Conservation (phyloP, 441 rosid species). For the Codiaeum variegatum region DNA sequence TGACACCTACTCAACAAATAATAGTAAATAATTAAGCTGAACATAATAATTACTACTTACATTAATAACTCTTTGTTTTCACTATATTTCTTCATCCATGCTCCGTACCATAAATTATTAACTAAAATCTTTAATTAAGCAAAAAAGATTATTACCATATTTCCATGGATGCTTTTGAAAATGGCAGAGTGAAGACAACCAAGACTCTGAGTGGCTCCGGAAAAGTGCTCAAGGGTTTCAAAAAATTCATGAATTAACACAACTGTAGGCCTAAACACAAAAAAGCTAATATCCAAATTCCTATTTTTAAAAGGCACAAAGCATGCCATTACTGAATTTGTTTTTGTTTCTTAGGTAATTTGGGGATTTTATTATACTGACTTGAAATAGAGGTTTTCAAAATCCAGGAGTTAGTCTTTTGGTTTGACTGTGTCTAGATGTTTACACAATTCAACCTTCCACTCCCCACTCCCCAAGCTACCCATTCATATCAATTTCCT, state of each 20-base stretch:
- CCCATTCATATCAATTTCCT: too few relatives aligned
- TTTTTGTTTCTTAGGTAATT: too few relatives aligned
- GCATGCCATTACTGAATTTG: conserved; percentile 31
- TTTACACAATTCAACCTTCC: neutral
- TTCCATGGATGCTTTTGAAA: conserved; percentile 64
- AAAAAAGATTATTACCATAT: conserved; percentile 31
- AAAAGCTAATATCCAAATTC: conserved; percentile 40
- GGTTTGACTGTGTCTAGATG: conserved; percentile 30
- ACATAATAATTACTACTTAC: too few relatives aligned
- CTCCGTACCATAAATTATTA: conserved; percentile 47
- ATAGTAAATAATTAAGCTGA: too few relatives aligned
- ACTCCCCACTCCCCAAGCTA: too few relatives aligned
- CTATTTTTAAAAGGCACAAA: conserved; percentile 48
- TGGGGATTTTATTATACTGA: too few relatives aligned
- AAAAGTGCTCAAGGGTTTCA: conserved; percentile 38
- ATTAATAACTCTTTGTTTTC: conserved; percentile 41
- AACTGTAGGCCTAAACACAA: conserved; percentile 40
- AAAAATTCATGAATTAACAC: conserved; percentile 40
- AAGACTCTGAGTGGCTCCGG: conserved; percentile 31
- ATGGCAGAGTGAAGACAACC: conserved; percentile 57
- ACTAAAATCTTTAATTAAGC: neutral
- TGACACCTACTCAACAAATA: too few relatives aligned
- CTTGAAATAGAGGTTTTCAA: neutral
- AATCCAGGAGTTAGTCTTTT: conserved; percentile 11
- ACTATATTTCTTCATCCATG: conserved; percentile 48